Evolutionary conservation across 139 green algal genomes (phyloP).

Genomic region (Chlorella vulgaris): DNA sequence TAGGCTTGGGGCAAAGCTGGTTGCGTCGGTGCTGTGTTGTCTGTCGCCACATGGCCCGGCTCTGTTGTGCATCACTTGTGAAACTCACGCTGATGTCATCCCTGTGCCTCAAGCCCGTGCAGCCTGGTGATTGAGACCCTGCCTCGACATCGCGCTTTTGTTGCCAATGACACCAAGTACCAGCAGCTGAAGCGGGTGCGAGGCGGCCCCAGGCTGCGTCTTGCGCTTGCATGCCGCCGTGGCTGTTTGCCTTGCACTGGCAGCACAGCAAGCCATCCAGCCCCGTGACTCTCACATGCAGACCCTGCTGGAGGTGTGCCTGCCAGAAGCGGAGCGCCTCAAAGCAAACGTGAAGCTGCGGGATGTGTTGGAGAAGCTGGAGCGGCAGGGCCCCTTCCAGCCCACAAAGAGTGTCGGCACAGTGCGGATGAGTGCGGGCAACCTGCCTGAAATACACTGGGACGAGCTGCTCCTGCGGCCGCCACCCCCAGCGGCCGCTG

Average conservation of each 20-base stretch:
- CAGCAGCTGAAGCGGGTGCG: constrained; percentile 29
- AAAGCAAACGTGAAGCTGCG: constrained; percentile 39
- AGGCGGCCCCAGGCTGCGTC: too few species aligned
- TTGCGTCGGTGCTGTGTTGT: too few species aligned
- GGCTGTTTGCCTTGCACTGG: not conserved
- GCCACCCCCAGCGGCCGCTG: not conserved
- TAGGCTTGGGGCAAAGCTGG: too few species aligned
- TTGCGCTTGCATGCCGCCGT: not conserved
- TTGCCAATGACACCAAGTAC: constrained; percentile 41
- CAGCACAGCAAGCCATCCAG: too few species aligned
- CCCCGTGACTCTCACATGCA: not conserved
- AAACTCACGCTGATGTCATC: not conserved
- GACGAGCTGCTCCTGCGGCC: not conserved
- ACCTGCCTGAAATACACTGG: constrained; percentile 74
- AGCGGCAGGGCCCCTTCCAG: constrained; percentile 24
- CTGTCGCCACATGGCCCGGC: too few species aligned
- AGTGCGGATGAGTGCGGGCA: constrained; percentile 56
- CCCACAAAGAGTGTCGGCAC: constrained; percentile 52
- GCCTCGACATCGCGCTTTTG: constrained; percentile 65
- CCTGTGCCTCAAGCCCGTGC: constrained; percentile 8
- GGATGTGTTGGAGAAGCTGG: not conserved
- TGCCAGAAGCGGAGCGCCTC: constrained; percentile 73
- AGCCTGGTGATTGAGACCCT: constrained; percentile 84
- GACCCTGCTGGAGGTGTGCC: not conserved
- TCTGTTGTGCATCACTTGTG: too few species aligned